These are phyloP conservation scores for Metarhizium rileyi DNA, from an alignment of 2,329 filamentous ascomycete species.

Conservation along the genomic window DNA sequence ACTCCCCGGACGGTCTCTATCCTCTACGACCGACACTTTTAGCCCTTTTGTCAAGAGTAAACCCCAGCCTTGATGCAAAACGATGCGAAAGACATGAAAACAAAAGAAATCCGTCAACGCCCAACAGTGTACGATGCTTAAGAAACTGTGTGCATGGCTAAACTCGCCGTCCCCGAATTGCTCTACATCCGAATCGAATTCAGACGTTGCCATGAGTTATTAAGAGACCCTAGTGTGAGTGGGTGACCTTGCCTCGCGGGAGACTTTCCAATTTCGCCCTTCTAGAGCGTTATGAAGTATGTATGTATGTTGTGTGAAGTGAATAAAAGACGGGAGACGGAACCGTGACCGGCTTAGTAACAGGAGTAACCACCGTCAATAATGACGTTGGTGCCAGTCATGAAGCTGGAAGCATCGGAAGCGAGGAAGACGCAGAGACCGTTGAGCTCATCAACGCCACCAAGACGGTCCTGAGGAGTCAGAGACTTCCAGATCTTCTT, in stretches of 20 bases:
- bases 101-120: slow-evolving; percentile 7
- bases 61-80: not conserved
- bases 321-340: not conserved
- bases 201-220: not conserved
- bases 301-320: not conserved
- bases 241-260: not conserved
- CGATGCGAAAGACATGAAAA: not conserved
- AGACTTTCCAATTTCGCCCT: not conserved
- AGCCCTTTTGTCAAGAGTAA: not conserved
- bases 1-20: slow-evolving; percentile 3
- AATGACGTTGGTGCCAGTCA: slow-evolving; percentile 67
- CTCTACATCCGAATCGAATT: not conserved
- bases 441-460: slow-evolving; percentile 66
- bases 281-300: not conserved
- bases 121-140: slow-evolving; percentile 3
- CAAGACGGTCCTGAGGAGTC: slow-evolving; percentile 65
- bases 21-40: slow-evolving; percentile 1
- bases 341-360: slow-evolving; percentile 32
- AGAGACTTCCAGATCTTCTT: slow-evolving; percentile 72
- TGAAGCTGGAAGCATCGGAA: slow-evolving; percentile 62
- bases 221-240: not conserved
- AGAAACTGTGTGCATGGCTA: not conserved
- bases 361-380: slow-evolving; percentile 63
- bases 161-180: not conserved
- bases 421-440: slow-evolving; percentile 68